Conservation (phyloP, 2,329 filamentous ascomycete species). For the Penicillium janthinellum region DNA sequence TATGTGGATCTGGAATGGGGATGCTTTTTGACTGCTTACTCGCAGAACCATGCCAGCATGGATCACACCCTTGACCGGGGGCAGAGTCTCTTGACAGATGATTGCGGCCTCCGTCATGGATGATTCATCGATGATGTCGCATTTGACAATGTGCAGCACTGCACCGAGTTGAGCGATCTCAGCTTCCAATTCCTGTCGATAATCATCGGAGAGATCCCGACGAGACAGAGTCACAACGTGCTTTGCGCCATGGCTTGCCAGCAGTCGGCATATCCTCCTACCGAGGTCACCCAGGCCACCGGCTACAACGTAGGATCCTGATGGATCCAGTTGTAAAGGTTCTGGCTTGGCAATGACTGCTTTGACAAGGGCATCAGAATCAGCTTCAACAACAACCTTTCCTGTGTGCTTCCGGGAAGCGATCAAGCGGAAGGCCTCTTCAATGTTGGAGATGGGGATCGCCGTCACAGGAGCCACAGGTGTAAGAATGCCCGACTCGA, state of each 20-base stretch:
- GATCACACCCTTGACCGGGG: neutral
- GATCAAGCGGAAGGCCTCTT: conserved; percentile 3
- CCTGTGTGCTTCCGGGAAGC: conserved; percentile 4
- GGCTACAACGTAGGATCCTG: conserved; percentile 1
- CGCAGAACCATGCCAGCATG: conserved; percentile 3
- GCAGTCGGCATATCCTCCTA: neutral
- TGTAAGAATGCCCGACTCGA: neutral
- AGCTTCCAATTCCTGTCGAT: neutral
- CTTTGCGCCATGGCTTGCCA: neutral
- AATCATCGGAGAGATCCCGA: neutral
- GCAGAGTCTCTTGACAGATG: conserved; percentile 2
- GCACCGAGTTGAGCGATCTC: neutral
- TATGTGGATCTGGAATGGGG: neutral
- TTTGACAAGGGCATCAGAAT: conserved; percentile 1
- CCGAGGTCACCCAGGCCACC: conserved; percentile 2
- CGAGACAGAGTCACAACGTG: conserved; percentile 2
- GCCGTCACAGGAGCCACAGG: neutral
- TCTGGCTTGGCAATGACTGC: conserved; percentile 1
- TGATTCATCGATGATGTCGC: neutral
- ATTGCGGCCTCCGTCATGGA: neutral
- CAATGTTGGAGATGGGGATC: neutral
- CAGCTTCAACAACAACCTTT: neutral
- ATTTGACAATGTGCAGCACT: conserved; percentile 1
- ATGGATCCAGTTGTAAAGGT: neutral
- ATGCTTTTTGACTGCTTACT: neutral